Evolutionary conservation across 2,329 filamentous ascomycete species (phyloP).

Genomic region (Penicillium aurantiogriseum): DNA sequence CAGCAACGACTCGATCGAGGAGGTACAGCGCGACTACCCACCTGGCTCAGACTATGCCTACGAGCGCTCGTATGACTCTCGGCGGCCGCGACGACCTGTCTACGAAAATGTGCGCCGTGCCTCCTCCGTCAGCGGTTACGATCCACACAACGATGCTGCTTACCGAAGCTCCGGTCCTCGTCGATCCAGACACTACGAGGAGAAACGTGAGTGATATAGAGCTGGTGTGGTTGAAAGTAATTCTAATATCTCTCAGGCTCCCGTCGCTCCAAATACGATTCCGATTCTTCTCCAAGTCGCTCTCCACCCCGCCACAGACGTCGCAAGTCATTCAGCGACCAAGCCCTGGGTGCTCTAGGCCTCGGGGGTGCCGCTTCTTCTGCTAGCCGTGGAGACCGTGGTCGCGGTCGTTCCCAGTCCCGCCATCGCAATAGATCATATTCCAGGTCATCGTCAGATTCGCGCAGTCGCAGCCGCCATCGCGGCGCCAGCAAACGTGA

Average conservation of each 20-base stretch:
- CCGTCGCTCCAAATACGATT: constrained; percentile 32
- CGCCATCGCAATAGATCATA: constrained; percentile 39
- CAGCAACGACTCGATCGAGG: constrained; percentile 73
- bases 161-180: constrained; percentile 39
- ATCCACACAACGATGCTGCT: constrained; percentile 36
- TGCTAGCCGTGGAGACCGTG: constrained; percentile 50
- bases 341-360: constrained; percentile 57
- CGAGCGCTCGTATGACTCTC: constrained; percentile 23
- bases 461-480: constrained; percentile 51
- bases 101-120: constrained; percentile 39
- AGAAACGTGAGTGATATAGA: constrained; percentile 33
- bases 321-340: constrained; percentile 49
- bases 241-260: constrained; percentile 21
- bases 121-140: constrained; percentile 37
- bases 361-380: constrained; percentile 51
- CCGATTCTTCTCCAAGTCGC: constrained; percentile 40
- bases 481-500: constrained; percentile 49
- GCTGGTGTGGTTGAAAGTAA: not conserved
- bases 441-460: constrained; percentile 49
- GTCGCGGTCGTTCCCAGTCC: constrained; percentile 39
- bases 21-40: constrained; percentile 80
- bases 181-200: constrained; percentile 49
- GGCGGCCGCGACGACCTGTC: constrained; percentile 24
- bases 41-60: constrained; percentile 57
- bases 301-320: constrained; percentile 42